Base-by-base conservation (phyloP, 2,329 filamentous ascomycete species). In the Botrytis paeoniae region DNA sequence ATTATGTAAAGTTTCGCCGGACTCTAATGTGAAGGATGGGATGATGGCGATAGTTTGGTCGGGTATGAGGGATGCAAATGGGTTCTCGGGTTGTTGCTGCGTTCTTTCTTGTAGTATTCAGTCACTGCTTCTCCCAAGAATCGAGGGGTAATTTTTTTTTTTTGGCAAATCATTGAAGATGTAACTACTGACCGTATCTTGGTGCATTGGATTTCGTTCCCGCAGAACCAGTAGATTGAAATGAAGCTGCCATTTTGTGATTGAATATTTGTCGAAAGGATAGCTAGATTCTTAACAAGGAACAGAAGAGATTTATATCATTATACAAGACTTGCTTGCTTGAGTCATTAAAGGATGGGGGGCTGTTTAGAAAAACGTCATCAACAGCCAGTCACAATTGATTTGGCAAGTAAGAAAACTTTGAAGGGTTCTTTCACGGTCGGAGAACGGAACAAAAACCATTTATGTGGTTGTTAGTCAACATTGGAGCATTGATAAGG, bases 11-110 rank as follows among this genome's bases (percentile, higher is more conserved):
- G 89, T 92, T 37, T 92, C 93, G 66, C 96, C 96, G 2, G 95
- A 98, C 83, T 99, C 96, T 77, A 99, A 92, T 14, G 92, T 94
- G 82, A 98, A 97, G 39, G 91, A 91, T 2, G 96, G 95, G 72
- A 99, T 89, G 74, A 96, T 89, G 73, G 92, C 94, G 80, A 97
- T 92, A 71, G 92, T 87, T 84, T 98, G 96, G 79, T 97, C 92
- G 70, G 94, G 91, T 70, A 99, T 97, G 80, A 98, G 87, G 76
- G 87, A 84, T 74, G 93, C 89, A 82, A 95, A 98, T 43, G 95
- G 95, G 84, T 98, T 99, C 85, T 98, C 95, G 79, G 93, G 90
- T 83, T 98, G 94, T 72, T 88, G 84, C 76, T 79, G 77, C 69
- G 77, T 78, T 80, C 78, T 80, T 80, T 77, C 78, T 80, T 80